Conservation (phyloP, 2,329 filamentous ascomycete genomes). For the Fusarium anthophilum region DNA sequence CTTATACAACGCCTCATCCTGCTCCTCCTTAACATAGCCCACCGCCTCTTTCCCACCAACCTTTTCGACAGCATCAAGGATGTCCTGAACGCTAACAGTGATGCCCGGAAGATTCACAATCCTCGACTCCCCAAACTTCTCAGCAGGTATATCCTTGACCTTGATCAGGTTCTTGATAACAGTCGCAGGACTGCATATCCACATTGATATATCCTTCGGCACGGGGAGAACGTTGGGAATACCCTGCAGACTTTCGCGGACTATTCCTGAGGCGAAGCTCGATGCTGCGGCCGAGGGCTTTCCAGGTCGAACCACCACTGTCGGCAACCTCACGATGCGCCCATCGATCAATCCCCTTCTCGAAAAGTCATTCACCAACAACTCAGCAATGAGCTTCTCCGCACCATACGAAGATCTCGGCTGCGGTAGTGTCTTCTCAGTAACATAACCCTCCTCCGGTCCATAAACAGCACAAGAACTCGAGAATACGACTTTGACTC, state of each 20-base stretch:
- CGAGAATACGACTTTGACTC: slow-evolving; percentile 65
- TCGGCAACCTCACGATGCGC: slow-evolving; percentile 66
- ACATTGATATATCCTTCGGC: slow-evolving; percentile 56
- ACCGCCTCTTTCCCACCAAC: slow-evolving; percentile 58
- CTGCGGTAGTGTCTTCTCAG: slow-evolving; percentile 49
- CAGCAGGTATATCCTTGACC: slow-evolving; percentile 52
- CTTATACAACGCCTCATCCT: slow-evolving; percentile 56
- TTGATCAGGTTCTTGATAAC: slow-evolving; percentile 60
- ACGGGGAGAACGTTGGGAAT: slow-evolving; percentile 58
- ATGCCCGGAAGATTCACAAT: slow-evolving; percentile 63
- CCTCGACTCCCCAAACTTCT: slow-evolving; percentile 51
- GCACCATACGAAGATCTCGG: slow-evolving; percentile 68
- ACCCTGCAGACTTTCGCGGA: slow-evolving; percentile 63
- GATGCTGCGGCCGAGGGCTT: slow-evolving; percentile 68
- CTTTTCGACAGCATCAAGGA: slow-evolving; percentile 59
- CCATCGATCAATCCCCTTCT: slow-evolving; percentile 66
- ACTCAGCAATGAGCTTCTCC: slow-evolving; percentile 69
- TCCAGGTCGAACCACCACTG: slow-evolving; percentile 68
- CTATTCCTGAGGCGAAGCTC: slow-evolving; percentile 69
- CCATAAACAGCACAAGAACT: slow-evolving; percentile 70
- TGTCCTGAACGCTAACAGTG: slow-evolving; percentile 62
- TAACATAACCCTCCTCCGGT: slow-evolving; percentile 21
- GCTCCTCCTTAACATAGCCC: slow-evolving; percentile 55
- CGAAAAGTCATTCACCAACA: slow-evolving; percentile 47
- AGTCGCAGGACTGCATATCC: slow-evolving; percentile 62